phyloP scores from a whole-genome alignment of 2,329 filamentous ascomycete genomes.

The Metarhizium robertsii region DNA sequence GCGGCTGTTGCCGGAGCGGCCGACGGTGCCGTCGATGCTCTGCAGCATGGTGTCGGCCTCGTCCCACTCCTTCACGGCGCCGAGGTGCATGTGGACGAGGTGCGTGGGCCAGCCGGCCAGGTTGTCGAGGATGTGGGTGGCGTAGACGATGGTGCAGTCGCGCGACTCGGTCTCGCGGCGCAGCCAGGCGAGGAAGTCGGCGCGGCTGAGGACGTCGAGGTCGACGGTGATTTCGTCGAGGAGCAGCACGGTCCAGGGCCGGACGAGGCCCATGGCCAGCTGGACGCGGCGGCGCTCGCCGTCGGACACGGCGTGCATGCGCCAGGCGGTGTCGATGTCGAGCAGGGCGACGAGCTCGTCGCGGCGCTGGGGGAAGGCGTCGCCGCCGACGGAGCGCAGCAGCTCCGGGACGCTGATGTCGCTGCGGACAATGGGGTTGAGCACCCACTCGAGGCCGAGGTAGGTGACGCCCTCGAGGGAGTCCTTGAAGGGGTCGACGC shows the following conservation, averaged over 20 bases:
- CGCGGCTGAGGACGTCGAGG: conserved; percentile 75
- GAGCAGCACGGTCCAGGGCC: conserved; percentile 84
- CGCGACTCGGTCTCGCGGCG: conserved; percentile 76
- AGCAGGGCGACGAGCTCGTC: conserved; percentile 83
- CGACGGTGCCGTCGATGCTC: conserved; percentile 30
- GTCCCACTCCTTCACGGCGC: conserved; percentile 81
- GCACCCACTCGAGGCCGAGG: conserved; percentile 93
- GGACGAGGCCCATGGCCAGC: conserved; percentile 86
- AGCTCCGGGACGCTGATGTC: conserved; percentile 89
- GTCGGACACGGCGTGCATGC: conserved; percentile 92
- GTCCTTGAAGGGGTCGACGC: conserved; percentile 85
- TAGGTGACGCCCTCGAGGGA: conserved; percentile 92
- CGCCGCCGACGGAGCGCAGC: conserved; percentile 74
- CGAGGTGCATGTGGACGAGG: conserved; percentile 89
- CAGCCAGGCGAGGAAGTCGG: conserved; percentile 78
- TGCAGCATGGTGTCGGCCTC: conserved; percentile 59
- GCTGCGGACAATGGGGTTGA: conserved; percentile 91
- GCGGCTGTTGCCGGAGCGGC: conserved; percentile 60
- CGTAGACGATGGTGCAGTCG: conserved; percentile 89
- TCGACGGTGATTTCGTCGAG: conserved; percentile 97
- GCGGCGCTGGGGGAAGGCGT: conserved; percentile 69
- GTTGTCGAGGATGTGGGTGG: conserved; percentile 95
- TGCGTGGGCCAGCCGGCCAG: conserved; percentile 91
- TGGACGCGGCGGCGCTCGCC: conserved; percentile 88
- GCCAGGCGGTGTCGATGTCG: conserved; percentile 86